Evolutionary conservation across 2,329 filamentous ascomycete genomes (phyloP), one percentile per base, ranked within the genome.

Genomic region (Diaporthe ampelina): DNA sequence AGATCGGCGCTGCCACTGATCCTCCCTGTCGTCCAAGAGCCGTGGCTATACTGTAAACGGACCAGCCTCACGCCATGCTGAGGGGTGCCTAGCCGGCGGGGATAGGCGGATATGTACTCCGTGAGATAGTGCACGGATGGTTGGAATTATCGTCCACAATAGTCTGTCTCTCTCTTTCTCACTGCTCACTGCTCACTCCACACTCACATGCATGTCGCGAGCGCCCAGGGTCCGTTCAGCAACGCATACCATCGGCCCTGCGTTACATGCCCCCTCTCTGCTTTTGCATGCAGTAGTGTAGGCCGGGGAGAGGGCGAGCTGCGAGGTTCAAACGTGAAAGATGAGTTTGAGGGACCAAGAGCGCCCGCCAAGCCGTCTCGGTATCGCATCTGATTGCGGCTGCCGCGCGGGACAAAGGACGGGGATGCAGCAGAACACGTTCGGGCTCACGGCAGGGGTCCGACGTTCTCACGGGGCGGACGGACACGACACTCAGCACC

Each of bases 361-460:
- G 45, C 63, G 48, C 63, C 32, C 48, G 45, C 63, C 63, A 54
- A 54, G 63, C 0, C 63, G 29, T 68, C 63, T 54, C 48, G 63
- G 63, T 68, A 68, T 54, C 63, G 63, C 63, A 68, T 54, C 63
- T 54, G 63, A 68, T 40, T 68, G 48, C 63, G 63, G 48, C 32
- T 24, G 63, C 63, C 61, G 61, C 43, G 61, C 61, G 61, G 45
- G 32, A 52, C 13, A 24, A 37, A 24, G 11, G n/a, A 50, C 61
- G 43, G 61, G 59, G 35, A 48, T 65, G 59, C 59, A 48, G 57
- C 35, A 59, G 35, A 10, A 19, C 56, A 37, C 2, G 57, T 37
- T 40, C 11, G 29, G 35, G 37, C 35, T 45, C 24, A 45, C 35
- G 43, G 35, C 58, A 26, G 37, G 58, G 58, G 58, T 61, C 21